Evolutionary conservation across 306 rosid species (phyloP), one percentile per base, ranked within the genome.

Genomic region (Styphnolobium japonicum): DNA sequence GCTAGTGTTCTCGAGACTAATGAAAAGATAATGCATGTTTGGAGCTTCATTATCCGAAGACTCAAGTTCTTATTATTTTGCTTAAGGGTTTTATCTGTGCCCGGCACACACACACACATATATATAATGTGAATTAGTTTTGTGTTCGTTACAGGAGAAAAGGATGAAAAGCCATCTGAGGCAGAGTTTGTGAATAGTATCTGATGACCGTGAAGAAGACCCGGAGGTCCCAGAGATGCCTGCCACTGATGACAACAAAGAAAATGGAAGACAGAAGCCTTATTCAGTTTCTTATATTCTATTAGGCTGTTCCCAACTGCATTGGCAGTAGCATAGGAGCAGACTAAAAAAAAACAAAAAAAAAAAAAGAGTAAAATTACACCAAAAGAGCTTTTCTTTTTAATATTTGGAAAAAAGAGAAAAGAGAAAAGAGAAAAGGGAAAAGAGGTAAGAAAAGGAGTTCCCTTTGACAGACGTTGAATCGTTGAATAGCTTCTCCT

Each of bases 301-400:
- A 55, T 77, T 60, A 72, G 87, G 91, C 82, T 86, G 92, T 86
- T 87, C 85, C 89, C 87, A 76, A 87, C 84, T 83, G 85, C 88
- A 83, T 80, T 88, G 89, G 85, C 90, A 88, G 72, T 42, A 77
- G 78, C 74, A 76, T 29, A 64, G 79, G 65, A 65, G 33, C 23
- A 73, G 42, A 84, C 56, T 77, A 14, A 78, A 71, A 52, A 23
- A 51, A 27, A 15, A 75, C 63, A 31, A 12, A 29, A 39, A 51
- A 27, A 15, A 75, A 69, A 31, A 12, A 29, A 39, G 25, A 40
- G 21, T 10, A 58, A 79, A 86, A 57, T 14, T 40, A 75, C 76
- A 71, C 2, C 66, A 18, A 52, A 36, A 84, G 60, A 33, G 34
- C 60, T 69, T 60, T 80, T 37, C 40, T 23, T 66, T 40, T 58